Percentiles rank a stretch among this genome's conserved stretches.
Conservation (phyloP, 1,284 basidiomycete species). For the Cryptococcus wingfieldii region DNA sequence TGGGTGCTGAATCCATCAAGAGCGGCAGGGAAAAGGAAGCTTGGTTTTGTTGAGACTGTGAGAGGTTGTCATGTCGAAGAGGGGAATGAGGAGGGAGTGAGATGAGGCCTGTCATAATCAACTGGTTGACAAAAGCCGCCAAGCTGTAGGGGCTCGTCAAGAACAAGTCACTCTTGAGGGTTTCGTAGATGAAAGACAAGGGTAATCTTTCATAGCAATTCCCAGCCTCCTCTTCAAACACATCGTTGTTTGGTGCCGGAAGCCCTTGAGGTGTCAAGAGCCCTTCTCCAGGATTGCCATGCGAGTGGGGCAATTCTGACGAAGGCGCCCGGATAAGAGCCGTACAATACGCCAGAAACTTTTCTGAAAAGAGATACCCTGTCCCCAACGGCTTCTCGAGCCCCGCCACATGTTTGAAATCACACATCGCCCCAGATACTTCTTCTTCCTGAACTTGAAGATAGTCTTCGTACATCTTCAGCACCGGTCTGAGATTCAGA, state of each 20-base stretch:
- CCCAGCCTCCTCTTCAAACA: constrained; percentile 25
- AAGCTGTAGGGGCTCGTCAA: constrained; percentile 57
- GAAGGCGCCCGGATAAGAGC: constrained; percentile 31
- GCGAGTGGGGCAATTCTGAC: constrained; percentile 25
- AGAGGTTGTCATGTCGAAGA: neutral
- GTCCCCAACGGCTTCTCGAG: constrained; percentile 12
- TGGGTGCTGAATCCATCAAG: constrained; percentile 63
- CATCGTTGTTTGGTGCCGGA: constrained; percentile 5
- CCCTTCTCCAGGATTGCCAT: constrained; percentile 10
- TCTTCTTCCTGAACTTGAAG: constrained; percentile 37
- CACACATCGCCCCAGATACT: constrained; percentile 22
- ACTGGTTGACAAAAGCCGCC: constrained; percentile 57
- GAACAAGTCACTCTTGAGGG: constrained; percentile 60
- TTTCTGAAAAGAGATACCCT: constrained; percentile 63
- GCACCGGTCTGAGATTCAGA: constrained; percentile 59
- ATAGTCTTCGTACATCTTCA: constrained; percentile 56
- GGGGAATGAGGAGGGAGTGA: constrained; percentile 2
- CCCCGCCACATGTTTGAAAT: constrained; percentile 20
- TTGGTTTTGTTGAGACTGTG: constrained; percentile 13
- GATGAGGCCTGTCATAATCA: constrained; percentile 59
- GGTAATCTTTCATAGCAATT: constrained; percentile 60
- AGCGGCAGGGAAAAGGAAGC: constrained; percentile 60
- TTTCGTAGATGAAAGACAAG: constrained; percentile 58
- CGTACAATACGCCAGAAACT: constrained; percentile 56
- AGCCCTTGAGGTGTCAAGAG: constrained; percentile 10